Percentiles rank a stretch among this genome's conserved stretches.
These are phyloP conservation scores for Fusarium algeriense DNA, from an alignment of 2,329 filamentous ascomycete species.

Conservation along the genomic window DNA sequence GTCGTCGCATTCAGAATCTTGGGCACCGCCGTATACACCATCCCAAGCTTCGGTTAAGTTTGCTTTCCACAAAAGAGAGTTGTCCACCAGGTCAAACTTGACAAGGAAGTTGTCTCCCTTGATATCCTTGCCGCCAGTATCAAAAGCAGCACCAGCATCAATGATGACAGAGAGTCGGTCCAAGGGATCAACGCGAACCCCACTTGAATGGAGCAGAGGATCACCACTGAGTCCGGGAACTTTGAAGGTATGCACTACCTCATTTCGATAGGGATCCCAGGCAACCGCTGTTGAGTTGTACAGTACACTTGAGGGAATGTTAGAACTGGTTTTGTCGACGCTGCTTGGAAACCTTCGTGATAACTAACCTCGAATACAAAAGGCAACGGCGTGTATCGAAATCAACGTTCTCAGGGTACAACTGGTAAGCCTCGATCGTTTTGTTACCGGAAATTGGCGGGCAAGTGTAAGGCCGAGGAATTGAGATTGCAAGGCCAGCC, in stretches of 20 bases:
- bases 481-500: background rate
- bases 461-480: background rate
- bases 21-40: slow-evolving; percentile 53
- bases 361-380: slow-evolving; percentile 9
- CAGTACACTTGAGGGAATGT: background rate
- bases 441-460: slow-evolving; percentile 4
- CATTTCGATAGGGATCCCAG: slow-evolving; percentile 27
- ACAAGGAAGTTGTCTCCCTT: slow-evolving; percentile 54
- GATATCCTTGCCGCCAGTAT: slow-evolving; percentile 51
- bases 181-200: slow-evolving; percentile 52
- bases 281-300: slow-evolving; percentile 19
- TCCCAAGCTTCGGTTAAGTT: slow-evolving; percentile 50
- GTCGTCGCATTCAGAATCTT: slow-evolving; percentile 55
- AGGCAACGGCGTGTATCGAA: slow-evolving; percentile 26
- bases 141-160: slow-evolving; percentile 53
- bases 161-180: slow-evolving; percentile 52
- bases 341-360: rapidly evolving
- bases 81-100: slow-evolving; percentile 50
- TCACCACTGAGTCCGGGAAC: slow-evolving; percentile 48
- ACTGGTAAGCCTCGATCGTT: background rate
- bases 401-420: slow-evolving; percentile 15
- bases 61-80: slow-evolving; percentile 46
- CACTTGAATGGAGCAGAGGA: slow-evolving; percentile 45
- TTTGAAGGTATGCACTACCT: slow-evolving; percentile 43
- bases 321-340: background rate